Evolutionary conservation across 306 rosid genomes (phyloP).

Genomic region (Rosa rugosa): DNA sequence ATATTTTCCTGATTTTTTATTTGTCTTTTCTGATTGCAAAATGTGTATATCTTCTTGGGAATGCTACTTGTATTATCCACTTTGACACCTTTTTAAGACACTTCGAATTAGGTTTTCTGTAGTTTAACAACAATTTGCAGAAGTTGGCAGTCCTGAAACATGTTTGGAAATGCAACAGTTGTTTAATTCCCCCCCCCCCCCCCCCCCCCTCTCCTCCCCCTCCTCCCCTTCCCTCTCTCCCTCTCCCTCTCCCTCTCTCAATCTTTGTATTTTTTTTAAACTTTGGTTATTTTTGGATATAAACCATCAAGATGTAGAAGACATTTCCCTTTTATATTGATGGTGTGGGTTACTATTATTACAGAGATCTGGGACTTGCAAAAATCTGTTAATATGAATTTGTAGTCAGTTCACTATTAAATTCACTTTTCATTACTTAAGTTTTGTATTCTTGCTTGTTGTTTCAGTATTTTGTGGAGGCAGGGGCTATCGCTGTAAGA

Average conservation of each 20-base stretch:
- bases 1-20: neutral
- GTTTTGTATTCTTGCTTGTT: slow-evolving; percentile 19
- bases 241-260: no score
- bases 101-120: no score
- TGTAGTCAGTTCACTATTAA: neutral
- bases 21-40: neutral
- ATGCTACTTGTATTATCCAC: neutral
- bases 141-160: neutral
- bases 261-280: neutral
- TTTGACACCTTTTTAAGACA: neutral
- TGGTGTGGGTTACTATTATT: neutral
- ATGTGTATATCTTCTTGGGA: neutral
- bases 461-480: slow-evolving; percentile 93
- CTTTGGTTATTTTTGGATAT: neutral
- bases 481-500: slow-evolving; percentile 94
- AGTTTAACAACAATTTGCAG: neutral
- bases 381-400: neutral
- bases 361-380: neutral
- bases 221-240: no score
- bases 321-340: neutral
- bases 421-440: neutral
- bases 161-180: neutral
- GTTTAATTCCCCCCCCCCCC: no score
- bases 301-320: neutral
- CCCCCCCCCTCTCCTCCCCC: no score